Evolutionary conservation across 257 asterid genomes (phyloP), one percentile per base, ranked within the genome.

Genomic region (Sherardia arvensis): DNA sequence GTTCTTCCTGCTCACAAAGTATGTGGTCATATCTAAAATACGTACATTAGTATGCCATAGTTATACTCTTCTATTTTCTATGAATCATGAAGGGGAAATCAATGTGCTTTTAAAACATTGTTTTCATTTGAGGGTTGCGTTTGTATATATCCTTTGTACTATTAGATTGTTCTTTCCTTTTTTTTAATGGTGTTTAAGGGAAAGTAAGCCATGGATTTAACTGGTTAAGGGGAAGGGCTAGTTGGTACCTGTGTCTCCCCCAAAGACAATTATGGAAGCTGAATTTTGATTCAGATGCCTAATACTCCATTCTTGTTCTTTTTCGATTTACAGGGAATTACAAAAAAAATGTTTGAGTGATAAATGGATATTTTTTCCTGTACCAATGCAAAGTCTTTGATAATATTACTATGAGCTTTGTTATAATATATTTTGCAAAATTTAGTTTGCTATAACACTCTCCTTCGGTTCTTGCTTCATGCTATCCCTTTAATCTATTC

Each of bases 1-100:
- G 86, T 92, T 70, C 96, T 92, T 48, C 97, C 95, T 32, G 87
- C 97, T 77, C 99, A 89, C 81, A 92, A 81, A 95, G 96, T 92
- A 75, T 74, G 53, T 55, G 53, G 36, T 54, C n/a, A 20, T 27
- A 54, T 36, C 8, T 55, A 12, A 27, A 53, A 8, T 20, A 4
- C 23, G 36, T 34, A 5, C 12, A 7, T 53, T 40, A 22, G 25
- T 8, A 4, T 66, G 21, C 60, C 28, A 10, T 55, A 55, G 20
- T 23, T 55, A 9, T 25, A n/a, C 30, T n/a, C 40, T 62, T 7
- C 8, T 4, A 5, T 43, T 62, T 7, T 62, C 4, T 26, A 25
- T 17, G 8, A 25, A 8, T 25, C 6, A 23, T 23, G 6, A 14
- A 38, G 23, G 53, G 33, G 34, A 14, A 14, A 43, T 21, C 53